Percentiles rank a stretch among this genome's conserved stretches.
Evolutionary conservation across 2,329 filamentous ascomycete species (phyloP).

Genomic region (Colletotrichum endophyticum): DNA sequence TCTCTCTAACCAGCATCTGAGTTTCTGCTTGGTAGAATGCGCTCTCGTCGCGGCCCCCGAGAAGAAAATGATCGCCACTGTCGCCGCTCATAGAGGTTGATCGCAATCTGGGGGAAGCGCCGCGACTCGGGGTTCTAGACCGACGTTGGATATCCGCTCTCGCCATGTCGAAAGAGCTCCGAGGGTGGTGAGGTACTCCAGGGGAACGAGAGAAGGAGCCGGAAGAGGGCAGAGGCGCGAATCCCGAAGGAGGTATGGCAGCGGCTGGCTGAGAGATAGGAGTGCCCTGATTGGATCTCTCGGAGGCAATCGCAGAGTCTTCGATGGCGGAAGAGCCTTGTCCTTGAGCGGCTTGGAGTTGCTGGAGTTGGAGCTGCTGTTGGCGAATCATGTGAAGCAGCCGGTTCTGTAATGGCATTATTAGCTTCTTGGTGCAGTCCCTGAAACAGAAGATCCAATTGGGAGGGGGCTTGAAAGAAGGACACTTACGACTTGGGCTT

Average conservation of each 20-base stretch:
- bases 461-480: neutral
- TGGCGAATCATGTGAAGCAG: conserved; percentile 78
- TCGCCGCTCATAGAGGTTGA: conserved; percentile 64
- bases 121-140: conserved; percentile 64
- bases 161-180: conserved; percentile 64
- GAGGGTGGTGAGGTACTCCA: conserved; percentile 50
- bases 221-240: conserved; percentile 38
- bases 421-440: neutral
- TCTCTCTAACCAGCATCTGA: conserved; percentile 77
- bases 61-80: conserved; percentile 60
- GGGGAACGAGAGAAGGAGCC: conserved; percentile 59
- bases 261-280: conserved; percentile 36
- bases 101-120: conserved; percentile 60
- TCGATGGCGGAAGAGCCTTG: conserved; percentile 50
- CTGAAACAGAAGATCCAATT: neutral
- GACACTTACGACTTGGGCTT: conserved; percentile 71
- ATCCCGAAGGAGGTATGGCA: conserved; percentile 2
- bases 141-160: conserved; percentile 60
- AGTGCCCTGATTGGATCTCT: conserved; percentile 46
- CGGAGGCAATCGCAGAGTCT: conserved; percentile 51
- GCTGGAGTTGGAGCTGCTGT: conserved; percentile 73
- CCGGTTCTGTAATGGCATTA: conserved; percentile 60
- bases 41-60: conserved; percentile 74
- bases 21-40: conserved; percentile 85
- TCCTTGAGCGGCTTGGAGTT: conserved; percentile 52